Evolutionary conservation across 140 eudicot genomes (phyloP).

Genomic region (Cichorium intybus): DNA sequence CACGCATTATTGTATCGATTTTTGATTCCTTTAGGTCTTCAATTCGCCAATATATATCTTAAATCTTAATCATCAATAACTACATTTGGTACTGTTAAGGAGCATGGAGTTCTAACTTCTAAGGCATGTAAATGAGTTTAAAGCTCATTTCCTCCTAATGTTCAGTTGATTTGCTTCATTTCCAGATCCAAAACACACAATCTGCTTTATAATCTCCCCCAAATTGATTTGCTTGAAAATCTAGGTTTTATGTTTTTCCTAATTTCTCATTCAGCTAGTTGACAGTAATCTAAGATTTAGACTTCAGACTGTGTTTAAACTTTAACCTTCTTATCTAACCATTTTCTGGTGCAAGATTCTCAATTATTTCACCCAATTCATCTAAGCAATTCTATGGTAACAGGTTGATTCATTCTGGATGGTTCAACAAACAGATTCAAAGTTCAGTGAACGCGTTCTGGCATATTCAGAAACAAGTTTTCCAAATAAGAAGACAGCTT

Average conservation of each 20-base stretch:
- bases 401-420: slow-evolving; percentile 30
- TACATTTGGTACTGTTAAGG: slow-evolving; percentile 4
- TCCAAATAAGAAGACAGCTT: slow-evolving; percentile 40
- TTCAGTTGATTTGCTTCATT: slow-evolving; percentile 13
- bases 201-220: not conserved
- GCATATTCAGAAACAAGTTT: slow-evolving; percentile 40
- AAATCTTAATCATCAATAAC: not conserved
- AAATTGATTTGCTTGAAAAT: slow-evolving; percentile 22
- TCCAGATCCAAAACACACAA: slow-evolving; percentile 13
- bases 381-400: slow-evolving; percentile 6
- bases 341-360: not conserved
- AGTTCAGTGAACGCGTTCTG: slow-evolving; percentile 40
- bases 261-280: not conserved
- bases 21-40: not conserved
- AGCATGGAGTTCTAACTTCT: too few species aligned
- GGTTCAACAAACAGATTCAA: slow-evolving; percentile 68
- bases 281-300: too few species aligned
- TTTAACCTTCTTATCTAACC: too few species aligned
- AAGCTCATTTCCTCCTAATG: slow-evolving; percentile 1
- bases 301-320: too few species aligned
- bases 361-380: not conserved
- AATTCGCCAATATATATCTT: slow-evolving; percentile 6
- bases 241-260: slow-evolving; percentile 13
- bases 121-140: slow-evolving; percentile 12
- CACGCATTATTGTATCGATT: slow-evolving; percentile 1